Percentiles rank a stretch among this genome's conserved stretches.
Conservation (phyloP, 148 eudicot genomes). For the Amaranthus palmeri region DNA sequence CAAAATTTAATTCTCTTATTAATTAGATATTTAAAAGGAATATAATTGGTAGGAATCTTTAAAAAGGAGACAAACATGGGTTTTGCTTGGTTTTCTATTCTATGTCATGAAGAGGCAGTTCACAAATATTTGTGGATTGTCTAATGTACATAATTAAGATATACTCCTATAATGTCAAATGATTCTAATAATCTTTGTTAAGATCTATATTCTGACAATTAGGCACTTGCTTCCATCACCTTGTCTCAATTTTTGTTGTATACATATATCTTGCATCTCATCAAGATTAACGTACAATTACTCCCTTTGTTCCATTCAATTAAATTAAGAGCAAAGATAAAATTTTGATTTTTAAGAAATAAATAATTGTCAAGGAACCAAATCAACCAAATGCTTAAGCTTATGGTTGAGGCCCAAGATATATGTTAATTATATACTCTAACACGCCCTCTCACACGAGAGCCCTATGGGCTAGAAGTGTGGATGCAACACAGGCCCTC, state of each 20-base stretch:
- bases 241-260: not conserved
- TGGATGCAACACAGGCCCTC: no score
- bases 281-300: not conserved
- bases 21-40: no score
- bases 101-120: constrained; percentile 4
- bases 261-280: not conserved
- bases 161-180: not conserved
- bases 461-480: no score
- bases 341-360: not conserved
- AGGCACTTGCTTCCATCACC: constrained; percentile 7
- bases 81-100: constrained; percentile 5
- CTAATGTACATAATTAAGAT: not conserved
- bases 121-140: not conserved
- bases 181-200: constrained; percentile 7
- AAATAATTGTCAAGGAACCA: no score
- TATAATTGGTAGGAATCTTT: no score
- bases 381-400: no score
- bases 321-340: not conserved
- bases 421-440: no score
- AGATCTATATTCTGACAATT: not conserved
- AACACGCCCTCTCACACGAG: no score
- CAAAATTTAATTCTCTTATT: no score
- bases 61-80: not conserved
- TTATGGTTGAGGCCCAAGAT: no score
- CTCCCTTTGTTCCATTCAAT: not conserved